Evolutionary conservation across 768 basidiomycete genomes (phyloP), one percentile per base, ranked within the genome.

Genomic region (Naganishia vishniacii): DNA sequence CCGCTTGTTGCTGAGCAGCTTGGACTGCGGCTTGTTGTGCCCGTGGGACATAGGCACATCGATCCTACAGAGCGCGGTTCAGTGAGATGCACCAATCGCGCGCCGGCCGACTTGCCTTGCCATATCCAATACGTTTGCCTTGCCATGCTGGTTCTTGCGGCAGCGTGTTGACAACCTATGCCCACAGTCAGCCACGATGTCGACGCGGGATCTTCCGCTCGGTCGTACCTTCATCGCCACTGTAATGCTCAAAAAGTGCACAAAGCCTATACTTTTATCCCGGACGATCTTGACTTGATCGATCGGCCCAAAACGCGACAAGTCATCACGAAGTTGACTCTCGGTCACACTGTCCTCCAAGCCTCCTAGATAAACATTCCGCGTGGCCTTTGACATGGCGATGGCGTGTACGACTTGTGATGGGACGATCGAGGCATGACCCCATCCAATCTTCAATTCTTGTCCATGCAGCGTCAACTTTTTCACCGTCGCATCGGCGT

Each of bases 231-330:
- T 97, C 69, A 88, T 93, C 16, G 95, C 95, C 44, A 89, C 85
- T 23, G 88, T 83, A 75, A 99, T 95, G 76, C 88, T 91, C 73
- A 99, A 81, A 81, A 98, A 98, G 79, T 99, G 95, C 20, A 99
- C 92, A 76, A 99, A 99, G 2, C 93, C 95, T 64, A 98, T 98
- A 73, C 95, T 95, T 83, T 97, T 97, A 81, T 99, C 95, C 66
- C 94, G 81, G 58, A 98, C 95, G 73, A 99, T 97, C 84, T 99
- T 99, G 76, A 99, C 93, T 77, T 98, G 94, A 79, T 99, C 95
- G 71, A 99, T 97, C 29, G 94, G 81, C 23, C 95, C 95, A 73
- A 94, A 99, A 45, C 88, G 83, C 71, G 87, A 86, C 25, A 98
- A 81, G 74, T 97, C 92, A 67, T 98, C 92, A 34, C 94, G 80